A percentile compares a stretch with the other conserved stretches of the same genome.
Conservation (phyloP, 2,329 filamentous ascomycete genomes). For the Aspergillus fructus region DNA sequence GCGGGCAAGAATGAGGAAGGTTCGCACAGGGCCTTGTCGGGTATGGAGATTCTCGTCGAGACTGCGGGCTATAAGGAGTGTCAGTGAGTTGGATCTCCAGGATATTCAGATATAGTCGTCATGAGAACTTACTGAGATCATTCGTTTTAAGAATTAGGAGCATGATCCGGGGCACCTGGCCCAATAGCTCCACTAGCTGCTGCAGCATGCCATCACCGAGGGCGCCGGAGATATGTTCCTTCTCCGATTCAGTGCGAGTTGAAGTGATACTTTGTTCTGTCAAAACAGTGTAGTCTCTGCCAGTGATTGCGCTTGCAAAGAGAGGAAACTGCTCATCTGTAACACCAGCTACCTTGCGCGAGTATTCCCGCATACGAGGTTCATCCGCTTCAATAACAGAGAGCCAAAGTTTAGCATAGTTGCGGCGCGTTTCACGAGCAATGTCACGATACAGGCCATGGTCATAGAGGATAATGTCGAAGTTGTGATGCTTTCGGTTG, state of each 20-base stretch:
- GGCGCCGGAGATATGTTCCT: conserved; percentile 79
- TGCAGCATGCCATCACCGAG: conserved; percentile 85
- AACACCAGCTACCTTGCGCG: conserved; percentile 84
- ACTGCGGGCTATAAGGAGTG: conserved; percentile 60
- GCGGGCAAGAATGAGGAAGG: conserved; percentile 64
- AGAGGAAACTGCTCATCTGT: conserved; percentile 88
- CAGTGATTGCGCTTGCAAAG: conserved; percentile 94
- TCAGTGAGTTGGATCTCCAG: conserved; percentile 6
- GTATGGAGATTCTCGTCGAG: conserved; percentile 76
- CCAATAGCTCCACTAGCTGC: conserved; percentile 83
- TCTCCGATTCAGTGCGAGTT: conserved; percentile 71
- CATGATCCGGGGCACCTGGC: conserved; percentile 86
- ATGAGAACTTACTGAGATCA: conserved; percentile 66
- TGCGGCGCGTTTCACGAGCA: conserved; percentile 70
- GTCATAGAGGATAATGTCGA: conserved; percentile 94
- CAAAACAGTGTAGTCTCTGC: conserved; percentile 81
- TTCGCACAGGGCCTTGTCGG: conserved; percentile 58
- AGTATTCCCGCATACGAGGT: conserved; percentile 79
- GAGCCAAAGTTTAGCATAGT: conserved; percentile 96
- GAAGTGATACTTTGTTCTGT: conserved; percentile 55
- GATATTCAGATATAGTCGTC: not conserved
- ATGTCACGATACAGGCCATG: conserved; percentile 96
- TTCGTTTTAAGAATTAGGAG: conserved; percentile 97
- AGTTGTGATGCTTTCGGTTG: conserved; percentile 66
- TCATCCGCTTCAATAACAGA: conserved; percentile 91